These are phyloP conservation scores for Prunus salicina DNA, from an alignment of 306 rosid genomes.

Conservation along the genomic window DNA sequence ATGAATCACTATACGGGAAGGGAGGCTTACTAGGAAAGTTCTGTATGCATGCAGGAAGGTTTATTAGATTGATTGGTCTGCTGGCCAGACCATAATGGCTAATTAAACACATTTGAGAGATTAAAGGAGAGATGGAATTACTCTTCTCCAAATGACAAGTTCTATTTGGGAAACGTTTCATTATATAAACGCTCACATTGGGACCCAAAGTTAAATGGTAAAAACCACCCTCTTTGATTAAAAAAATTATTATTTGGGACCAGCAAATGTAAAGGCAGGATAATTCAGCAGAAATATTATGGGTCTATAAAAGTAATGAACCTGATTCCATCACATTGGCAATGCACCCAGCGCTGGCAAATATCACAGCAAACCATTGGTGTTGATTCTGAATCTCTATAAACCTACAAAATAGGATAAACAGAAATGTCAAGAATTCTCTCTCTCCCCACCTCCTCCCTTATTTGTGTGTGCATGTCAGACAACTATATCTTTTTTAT, in stretches of 20 bases:
- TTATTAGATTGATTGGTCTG: not conserved
- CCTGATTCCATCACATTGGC: slow-evolving; percentile 97
- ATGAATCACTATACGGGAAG: not conserved
- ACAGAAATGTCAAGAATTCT: slow-evolving; percentile 14
- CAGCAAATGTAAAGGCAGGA: not conserved
- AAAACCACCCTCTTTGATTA: no score
- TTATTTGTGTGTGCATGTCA: not conserved
- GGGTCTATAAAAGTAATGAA: slow-evolving; percentile 23
- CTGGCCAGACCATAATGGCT: not conserved
- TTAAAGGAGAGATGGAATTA: not conserved
- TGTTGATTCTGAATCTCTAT: slow-evolving; percentile 98
- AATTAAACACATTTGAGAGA: not conserved
- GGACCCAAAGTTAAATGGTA: no score
- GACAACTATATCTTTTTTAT: no score
- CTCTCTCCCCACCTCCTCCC: not conserved
- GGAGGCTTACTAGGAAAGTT: not conserved
- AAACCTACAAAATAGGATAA: slow-evolving; percentile 61
- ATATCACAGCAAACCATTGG: slow-evolving; percentile 99
- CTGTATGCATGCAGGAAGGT: not conserved
- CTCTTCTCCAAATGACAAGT: not conserved
- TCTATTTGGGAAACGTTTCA: not conserved
- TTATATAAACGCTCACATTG: not conserved
- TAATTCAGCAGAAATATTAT: not conserved
- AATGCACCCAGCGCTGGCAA: slow-evolving; percentile 99
- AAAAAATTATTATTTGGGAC: not conserved